Percentiles rank a stretch among this genome's conserved stretches.
These are phyloP conservation scores for Vigna radiata DNA, from an alignment of 306 rosid genomes.

Conservation along the genomic window DNA sequence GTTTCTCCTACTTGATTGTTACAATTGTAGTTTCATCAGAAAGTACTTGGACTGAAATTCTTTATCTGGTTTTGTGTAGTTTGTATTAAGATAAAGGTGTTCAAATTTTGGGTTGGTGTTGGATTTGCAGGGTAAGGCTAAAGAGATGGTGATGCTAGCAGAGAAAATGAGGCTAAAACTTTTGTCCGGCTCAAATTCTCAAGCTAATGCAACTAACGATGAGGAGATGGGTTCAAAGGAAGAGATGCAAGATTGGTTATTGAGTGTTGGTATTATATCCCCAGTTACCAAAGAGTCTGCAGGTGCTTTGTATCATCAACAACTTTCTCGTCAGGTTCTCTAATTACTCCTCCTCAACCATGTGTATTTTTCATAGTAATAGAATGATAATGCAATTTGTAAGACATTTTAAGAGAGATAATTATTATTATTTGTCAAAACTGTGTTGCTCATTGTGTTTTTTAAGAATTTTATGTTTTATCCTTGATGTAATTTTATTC, in stretches of 20 bases:
- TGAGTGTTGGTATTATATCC: conserved; percentile 93
- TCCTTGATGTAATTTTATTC: no score
- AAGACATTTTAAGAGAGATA: conserved; percentile 4
- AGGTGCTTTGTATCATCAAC: conserved; percentile 94
- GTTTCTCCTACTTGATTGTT: conserved; percentile 33
- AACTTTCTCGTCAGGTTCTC: conserved; percentile 90
- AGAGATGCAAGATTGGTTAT: conserved; percentile 94
- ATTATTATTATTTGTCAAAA: no score
- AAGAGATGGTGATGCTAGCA: conserved; percentile 98
- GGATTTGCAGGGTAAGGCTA: conserved; percentile 88
- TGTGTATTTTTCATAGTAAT: conserved; percentile 5
- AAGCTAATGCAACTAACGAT: conserved; percentile 58
- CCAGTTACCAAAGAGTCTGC: conserved; percentile 99
- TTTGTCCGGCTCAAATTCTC: conserved; percentile 75
- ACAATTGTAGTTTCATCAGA: conserved; percentile 25
- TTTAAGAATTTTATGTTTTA: no score
- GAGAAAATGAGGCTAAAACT: conserved; percentile 97
- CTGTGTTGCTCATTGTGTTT: no score
- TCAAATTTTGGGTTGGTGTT: conserved; percentile 38
- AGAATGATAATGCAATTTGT: conserved; percentile 24
- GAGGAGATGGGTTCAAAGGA: conserved; percentile 96
- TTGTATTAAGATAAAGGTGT: conserved; percentile 15
- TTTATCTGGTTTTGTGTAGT: neutral
- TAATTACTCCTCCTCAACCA: conserved; percentile 24
- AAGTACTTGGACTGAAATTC: neutral